phyloP scores from a whole-genome alignment of 345 rosid genomes.

The Arabis hirsuta region DNA sequence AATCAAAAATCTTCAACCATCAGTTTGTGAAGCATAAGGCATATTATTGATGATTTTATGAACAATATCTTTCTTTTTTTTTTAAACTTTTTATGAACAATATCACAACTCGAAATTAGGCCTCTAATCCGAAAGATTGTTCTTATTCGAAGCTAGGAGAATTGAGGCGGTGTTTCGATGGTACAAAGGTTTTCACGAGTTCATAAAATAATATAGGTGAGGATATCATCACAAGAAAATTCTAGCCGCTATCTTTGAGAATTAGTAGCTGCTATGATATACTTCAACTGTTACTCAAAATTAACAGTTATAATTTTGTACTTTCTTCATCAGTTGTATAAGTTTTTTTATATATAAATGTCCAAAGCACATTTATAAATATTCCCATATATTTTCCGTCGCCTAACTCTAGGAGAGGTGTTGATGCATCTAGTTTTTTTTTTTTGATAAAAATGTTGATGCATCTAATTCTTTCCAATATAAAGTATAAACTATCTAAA shows the following conservation, averaged over 20 bases:
- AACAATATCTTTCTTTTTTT: too few relatives aligned
- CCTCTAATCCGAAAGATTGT: neutral
- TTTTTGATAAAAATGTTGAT: neutral
- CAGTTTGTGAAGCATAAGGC: neutral
- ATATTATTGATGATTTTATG: neutral
- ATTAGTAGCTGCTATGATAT: neutral
- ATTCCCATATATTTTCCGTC: neutral
- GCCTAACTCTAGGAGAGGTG: conserved; percentile 39
- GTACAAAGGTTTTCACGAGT: neutral
- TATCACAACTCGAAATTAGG: neutral
- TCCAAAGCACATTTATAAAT: neutral
- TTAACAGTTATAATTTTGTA: too few relatives aligned
- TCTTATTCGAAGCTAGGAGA: neutral
- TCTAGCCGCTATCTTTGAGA: neutral
- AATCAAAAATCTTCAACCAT: neutral
- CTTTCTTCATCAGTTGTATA: neutral
- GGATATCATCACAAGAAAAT: neutral
- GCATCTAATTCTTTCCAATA: conserved; percentile 18
- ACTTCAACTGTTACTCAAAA: neutral
- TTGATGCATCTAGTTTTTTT: neutral
- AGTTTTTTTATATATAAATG: neutral
- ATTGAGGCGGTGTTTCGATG: neutral
- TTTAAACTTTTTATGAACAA: neutral
- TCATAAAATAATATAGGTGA: neutral
- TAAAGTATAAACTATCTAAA: conserved; percentile 21